These are phyloP conservation scores for Phytophthora europaea DNA, from an alignment of 352 stramenopile genomes.

Conservation along the genomic window DNA sequence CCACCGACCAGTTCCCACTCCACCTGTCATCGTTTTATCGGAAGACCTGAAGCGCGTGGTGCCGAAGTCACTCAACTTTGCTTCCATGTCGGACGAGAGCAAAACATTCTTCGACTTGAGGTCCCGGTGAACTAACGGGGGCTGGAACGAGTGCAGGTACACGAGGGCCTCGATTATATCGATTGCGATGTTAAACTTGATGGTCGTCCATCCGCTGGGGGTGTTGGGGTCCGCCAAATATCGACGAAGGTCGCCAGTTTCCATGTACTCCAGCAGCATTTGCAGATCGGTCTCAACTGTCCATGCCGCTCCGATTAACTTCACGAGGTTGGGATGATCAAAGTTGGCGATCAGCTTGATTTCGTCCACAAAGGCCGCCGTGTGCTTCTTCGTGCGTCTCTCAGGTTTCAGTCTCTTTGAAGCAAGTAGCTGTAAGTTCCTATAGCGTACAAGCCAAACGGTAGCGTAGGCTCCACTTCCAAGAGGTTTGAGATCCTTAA, in stretches of 20 bases:
- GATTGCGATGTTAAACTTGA: conserved; percentile 44
- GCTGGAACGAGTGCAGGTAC: conserved; percentile 48
- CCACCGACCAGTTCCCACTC: conserved; percentile 65
- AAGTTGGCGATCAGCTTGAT: conserved; percentile 52
- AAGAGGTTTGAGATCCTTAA: conserved; percentile 37
- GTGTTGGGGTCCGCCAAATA: conserved; percentile 21
- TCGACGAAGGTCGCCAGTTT: conserved; percentile 40
- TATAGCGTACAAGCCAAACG: conserved; percentile 36
- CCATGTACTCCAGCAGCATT: conserved; percentile 53
- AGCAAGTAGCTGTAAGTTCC: conserved; percentile 31
- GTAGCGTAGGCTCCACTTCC: conserved; percentile 36
- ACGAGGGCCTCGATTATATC: conserved; percentile 48
- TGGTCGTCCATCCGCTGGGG: conserved; percentile 21
- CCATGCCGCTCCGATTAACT: conserved; percentile 47
- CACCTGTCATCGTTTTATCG: conserved; percentile 45
- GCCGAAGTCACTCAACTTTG: conserved; percentile 44
- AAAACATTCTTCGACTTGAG: conserved; percentile 70
- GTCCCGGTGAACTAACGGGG: conserved; percentile 59
- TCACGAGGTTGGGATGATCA: conserved; percentile 52
- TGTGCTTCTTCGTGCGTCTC: conserved; percentile 28
- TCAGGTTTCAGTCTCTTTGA: conserved; percentile 37
- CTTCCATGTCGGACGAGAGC: conserved; percentile 30
- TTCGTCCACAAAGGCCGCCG: conserved; percentile 42
- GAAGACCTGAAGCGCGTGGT: conserved; percentile 28
- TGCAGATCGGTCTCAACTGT: conserved; percentile 48